These are phyloP conservation scores for Pseudogymnoascus sp. DNA, from an alignment of 2,329 filamentous ascomycete genomes.

Conservation along the genomic window DNA sequence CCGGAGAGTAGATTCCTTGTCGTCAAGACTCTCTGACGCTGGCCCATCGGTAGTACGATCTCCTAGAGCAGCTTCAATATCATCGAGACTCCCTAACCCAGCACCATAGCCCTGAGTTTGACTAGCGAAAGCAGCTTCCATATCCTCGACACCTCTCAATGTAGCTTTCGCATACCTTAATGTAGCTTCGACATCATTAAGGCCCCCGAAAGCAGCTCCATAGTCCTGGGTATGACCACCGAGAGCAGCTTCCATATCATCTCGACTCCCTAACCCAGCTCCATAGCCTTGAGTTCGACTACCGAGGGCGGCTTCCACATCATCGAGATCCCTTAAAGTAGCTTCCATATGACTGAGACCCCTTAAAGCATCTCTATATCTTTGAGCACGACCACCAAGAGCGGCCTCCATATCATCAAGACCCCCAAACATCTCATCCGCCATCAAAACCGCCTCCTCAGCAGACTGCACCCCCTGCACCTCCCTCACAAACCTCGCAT, in stretches of 20 bases:
- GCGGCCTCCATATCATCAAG: no score
- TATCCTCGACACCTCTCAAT: background rate
- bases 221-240: no score
- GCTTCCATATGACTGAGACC: no score
- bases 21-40: background rate
- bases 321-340: no score
- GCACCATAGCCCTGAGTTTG: background rate
- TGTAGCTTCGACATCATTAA: background rate
- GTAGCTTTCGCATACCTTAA: no score
- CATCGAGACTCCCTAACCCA: background rate
- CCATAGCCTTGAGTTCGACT: background rate
- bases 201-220: no score
- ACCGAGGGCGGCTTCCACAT: no score
- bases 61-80: background rate
- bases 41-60: background rate
- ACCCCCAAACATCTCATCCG: background rate
- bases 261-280: background rate
- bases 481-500: background rate
- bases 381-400: no score
- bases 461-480: no score
- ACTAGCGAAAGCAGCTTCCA: background rate
- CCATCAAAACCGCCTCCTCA: background rate
- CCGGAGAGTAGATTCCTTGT: background rate
- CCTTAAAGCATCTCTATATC: no score
- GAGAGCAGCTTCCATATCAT: no score